Evolutionary conservation across 805 yeast genomes (phyloP).

Genomic region (Candida hispaniensis): DNA sequence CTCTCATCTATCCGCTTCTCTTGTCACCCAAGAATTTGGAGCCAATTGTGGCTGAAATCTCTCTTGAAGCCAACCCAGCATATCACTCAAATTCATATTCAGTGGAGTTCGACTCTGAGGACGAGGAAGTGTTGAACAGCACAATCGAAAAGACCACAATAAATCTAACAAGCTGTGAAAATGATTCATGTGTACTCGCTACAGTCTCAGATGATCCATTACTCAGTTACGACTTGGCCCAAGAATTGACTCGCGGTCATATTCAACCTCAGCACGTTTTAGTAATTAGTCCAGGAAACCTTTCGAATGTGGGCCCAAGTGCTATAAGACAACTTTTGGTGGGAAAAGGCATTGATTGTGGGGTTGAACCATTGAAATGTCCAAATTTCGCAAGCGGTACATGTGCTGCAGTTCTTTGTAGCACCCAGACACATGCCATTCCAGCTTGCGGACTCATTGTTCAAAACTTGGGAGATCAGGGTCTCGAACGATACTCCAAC

Average conservation of each 20-base stretch:
- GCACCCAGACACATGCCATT: constrained; percentile 20
- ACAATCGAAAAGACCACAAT: too few relatives aligned
- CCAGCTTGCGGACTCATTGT: constrained; percentile 25
- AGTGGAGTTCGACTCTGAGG: constrained; percentile 5
- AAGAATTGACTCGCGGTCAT: too few relatives aligned
- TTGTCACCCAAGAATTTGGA: not conserved
- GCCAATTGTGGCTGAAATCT: constrained; percentile 5
- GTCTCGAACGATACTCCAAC: constrained; percentile 22
- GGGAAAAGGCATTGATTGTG: too few relatives aligned
- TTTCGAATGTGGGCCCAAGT: too few relatives aligned
- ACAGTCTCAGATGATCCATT: too few relatives aligned
- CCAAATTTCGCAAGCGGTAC: constrained; percentile 28
- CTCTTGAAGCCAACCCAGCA: constrained; percentile 3
- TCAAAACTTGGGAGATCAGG: constrained; percentile 27
- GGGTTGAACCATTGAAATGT: constrained; percentile 22
- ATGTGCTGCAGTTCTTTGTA: constrained; percentile 26
- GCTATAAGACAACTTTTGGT: too few relatives aligned
- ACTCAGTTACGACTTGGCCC: too few relatives aligned
- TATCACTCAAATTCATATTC: too few relatives aligned
- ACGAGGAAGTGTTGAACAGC: not conserved
- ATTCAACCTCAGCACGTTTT: too few relatives aligned
- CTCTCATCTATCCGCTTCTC: constrained; percentile 2
- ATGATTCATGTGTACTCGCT: too few relatives aligned
- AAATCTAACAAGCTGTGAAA: too few relatives aligned
- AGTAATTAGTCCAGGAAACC: too few relatives aligned